Evolutionary conservation across 2,329 filamentous ascomycete species (phyloP), one percentile per base, ranked within the genome.

Genomic region (Gyromitra esculenta): DNA sequence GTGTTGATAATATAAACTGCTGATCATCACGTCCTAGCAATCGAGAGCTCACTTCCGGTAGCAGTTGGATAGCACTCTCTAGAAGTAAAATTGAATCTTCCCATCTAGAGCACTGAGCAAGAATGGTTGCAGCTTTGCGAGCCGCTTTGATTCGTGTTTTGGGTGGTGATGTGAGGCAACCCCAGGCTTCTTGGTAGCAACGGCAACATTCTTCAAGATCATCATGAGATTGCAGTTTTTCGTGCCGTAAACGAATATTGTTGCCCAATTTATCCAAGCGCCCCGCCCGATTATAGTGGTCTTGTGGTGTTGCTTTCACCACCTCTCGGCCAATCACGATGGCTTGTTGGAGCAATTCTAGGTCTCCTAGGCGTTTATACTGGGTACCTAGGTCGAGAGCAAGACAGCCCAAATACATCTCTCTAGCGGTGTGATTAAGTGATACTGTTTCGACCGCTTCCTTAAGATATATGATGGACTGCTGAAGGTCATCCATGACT

Each of bases 11-110:
- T 15, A 76, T 56, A 45, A 72, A 57, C 45, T 77, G 64, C 52
- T 66, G 75, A 57, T 77, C 73, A 39, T 60, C 73, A 52, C 75
- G 35, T 31, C 13, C 37, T 5, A 71, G 50, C 1, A 66, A 65
- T 15, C 56, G 13, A 63, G 21, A 37, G 45, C 65, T 69, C n/a
- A 70, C 35, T 50, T 48, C 52, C 31, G 64, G 71, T 43, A 75
- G 25, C 11, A 72, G 57, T 13, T 7, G 15, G 25, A 72, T 39
- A 21, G 59, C 57, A 52, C 25, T 8, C 21, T 64, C 25, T 9
- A 72, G 56, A 3, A 72, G 6, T 15, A 39, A 35, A 57, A 39
- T 50, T 13, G 54, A 59, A 31, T 69, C 66, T n/a, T 69, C 31
- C 62, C 62, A 65, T 21, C 13, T 65, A 57, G 54, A 57, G 5